These are phyloP conservation scores for Schizonepeta tenuifolia DNA, from an alignment of 257 asterid genomes.

Conservation along the genomic window DNA sequence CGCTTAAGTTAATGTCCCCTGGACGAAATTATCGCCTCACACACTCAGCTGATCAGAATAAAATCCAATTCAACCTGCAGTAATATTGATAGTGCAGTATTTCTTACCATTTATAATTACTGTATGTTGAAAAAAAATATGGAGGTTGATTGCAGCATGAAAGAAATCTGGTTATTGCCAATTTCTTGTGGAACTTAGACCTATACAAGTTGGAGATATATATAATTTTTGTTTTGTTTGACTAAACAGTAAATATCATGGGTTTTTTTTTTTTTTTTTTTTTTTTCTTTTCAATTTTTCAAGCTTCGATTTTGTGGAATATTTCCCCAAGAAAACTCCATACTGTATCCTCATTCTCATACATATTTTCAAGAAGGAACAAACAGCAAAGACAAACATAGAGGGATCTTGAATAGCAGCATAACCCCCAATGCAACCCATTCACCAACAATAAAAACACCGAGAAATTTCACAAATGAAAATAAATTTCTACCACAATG, in stretches of 20 bases:
- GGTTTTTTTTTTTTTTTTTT: neutral
- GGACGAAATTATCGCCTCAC: neutral
- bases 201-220: conserved; percentile 1
- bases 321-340: neutral
- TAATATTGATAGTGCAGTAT: neutral
- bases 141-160: conserved; percentile 16
- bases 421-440: conserved; percentile 1
- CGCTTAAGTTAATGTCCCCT: neutral
- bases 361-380: neutral
- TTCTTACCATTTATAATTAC: neutral
- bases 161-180: conserved; percentile 1
- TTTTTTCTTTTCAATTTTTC: neutral
- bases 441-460: neutral
- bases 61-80: conserved; percentile 5
- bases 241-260: neutral
- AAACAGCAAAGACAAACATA: neutral
- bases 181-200: neutral
- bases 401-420: neutral
- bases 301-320: neutral
- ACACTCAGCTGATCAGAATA: conserved; percentile 11
- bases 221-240: conserved; percentile 7
- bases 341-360: neutral
- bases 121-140: neutral
- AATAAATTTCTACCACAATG: neutral
- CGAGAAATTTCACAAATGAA: neutral